Conservation (phyloP, 768 basidiomycete genomes). For the Phlebiopsis gigantea region DNA sequence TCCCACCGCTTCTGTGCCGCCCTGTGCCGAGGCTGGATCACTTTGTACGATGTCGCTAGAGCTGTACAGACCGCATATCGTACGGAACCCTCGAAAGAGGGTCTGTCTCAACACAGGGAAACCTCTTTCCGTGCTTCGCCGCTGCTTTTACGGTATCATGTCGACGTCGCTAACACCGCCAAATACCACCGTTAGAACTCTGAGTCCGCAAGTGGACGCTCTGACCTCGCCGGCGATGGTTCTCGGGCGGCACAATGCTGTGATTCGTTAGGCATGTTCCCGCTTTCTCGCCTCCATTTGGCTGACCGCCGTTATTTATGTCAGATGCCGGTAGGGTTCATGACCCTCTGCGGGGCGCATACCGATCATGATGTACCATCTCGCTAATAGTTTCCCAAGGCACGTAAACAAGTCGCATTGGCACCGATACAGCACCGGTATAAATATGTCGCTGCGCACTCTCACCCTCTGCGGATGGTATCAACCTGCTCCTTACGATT, state of each 20-base stretch:
- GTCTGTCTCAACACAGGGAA: background rate
- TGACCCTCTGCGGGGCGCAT: background rate
- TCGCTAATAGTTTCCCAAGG: background rate
- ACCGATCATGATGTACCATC: background rate
- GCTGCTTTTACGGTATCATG: background rate
- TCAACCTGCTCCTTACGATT: background rate
- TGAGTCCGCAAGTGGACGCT: background rate
- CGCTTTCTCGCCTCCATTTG: background rate
- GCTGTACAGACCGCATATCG: no score
- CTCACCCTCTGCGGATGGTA: background rate
- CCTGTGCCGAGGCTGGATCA: background rate
- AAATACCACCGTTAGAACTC: background rate
- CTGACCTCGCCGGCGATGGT: background rate
- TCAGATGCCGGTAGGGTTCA: background rate
- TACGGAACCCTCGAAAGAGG: background rate
- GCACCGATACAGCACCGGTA: background rate
- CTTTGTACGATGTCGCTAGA: background rate
- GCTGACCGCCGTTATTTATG: background rate
- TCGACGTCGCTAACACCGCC: background rate
- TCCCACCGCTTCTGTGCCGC: background rate
- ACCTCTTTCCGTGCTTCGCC: background rate
- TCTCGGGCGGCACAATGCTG: background rate
- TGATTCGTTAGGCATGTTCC: background rate
- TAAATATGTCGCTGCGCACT: background rate
- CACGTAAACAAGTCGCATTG: background rate